Conservation (phyloP, 148 eudicot species). For the Polygonum aviculare region DNA sequence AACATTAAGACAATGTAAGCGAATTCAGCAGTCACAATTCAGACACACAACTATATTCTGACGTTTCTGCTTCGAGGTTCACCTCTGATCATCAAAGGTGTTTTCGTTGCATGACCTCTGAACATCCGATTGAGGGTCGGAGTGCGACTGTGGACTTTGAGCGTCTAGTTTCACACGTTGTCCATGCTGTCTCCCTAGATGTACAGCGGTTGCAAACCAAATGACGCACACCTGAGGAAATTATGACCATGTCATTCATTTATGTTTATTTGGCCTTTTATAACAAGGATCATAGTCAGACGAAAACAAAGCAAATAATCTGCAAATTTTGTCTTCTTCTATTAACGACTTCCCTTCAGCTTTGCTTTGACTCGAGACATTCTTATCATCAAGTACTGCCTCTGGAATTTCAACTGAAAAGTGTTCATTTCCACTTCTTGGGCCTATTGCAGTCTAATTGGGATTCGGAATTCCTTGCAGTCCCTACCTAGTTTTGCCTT, state of each 20-base stretch:
- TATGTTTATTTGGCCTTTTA: not conserved
- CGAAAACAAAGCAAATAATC: not conserved
- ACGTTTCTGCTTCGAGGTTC: not conserved
- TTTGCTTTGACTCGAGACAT: not conserved
- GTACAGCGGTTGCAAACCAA: conserved; percentile 65
- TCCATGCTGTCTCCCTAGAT: conserved; percentile 57
- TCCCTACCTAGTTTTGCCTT: not conserved
- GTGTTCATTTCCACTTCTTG: not conserved
- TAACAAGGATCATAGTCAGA: not conserved
- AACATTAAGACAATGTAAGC: not conserved
- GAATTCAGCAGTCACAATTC: too few species aligned
- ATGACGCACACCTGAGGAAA: conserved; percentile 53
- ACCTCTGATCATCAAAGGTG: not conserved
- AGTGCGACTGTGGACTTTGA: not conserved
- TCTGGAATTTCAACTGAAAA: not conserved
- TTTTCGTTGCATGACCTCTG: not conserved
- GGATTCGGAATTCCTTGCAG: not conserved
- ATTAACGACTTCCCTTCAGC: not conserved
- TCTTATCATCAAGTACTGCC: not conserved
- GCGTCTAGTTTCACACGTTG: conserved; percentile 42
- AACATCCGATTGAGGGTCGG: not conserved
- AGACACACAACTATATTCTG: not conserved
- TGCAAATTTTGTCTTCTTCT: not conserved
- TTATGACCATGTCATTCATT: not conserved
- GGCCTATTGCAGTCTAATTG: not conserved